Conservation (phyloP, 257 asterid genomes). For the Rubia yunnanensis region DNA sequence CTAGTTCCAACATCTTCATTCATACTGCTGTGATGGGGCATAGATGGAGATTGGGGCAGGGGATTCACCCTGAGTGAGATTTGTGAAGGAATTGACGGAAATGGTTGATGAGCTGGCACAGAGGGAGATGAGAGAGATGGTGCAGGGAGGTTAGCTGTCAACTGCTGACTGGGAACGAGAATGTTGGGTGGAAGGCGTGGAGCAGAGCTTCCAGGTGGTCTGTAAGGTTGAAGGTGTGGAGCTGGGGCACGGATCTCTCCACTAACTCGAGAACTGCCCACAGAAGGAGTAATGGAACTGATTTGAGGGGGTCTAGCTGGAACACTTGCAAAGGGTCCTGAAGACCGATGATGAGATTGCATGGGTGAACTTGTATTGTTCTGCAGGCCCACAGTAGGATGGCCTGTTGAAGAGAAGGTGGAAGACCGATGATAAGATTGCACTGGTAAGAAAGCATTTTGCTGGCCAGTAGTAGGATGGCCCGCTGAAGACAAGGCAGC, state of each 20-base stretch:
- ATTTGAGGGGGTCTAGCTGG: constrained; percentile 54
- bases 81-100: constrained; percentile 13
- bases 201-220: constrained; percentile 23
- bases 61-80: constrained; percentile 4
- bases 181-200: constrained; percentile 11
- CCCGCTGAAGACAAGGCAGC: constrained; percentile 10
- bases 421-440: constrained; percentile 23
- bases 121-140: constrained; percentile 16
- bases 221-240: constrained; percentile 41
- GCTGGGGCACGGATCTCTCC: constrained; percentile 37
- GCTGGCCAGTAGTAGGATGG: constrained; percentile 24
- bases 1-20: constrained; percentile 13
- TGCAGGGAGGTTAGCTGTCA: constrained; percentile 9
- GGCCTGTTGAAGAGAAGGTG: not conserved
- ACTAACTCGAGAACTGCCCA: constrained; percentile 29
- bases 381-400: not conserved
- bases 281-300: constrained; percentile 33
- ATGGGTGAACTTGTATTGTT: not conserved
- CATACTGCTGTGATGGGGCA: not conserved
- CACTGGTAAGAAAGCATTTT: constrained; percentile 16
- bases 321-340: constrained; percentile 29
- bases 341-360: constrained; percentile 21
- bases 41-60: constrained; percentile 7
- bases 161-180: constrained; percentile 15
- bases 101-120: constrained; percentile 12